These are phyloP conservation scores for Ophiostoma himal-ulmi DNA, from an alignment of 2,329 filamentous ascomycete species.

Conservation along the genomic window DNA sequence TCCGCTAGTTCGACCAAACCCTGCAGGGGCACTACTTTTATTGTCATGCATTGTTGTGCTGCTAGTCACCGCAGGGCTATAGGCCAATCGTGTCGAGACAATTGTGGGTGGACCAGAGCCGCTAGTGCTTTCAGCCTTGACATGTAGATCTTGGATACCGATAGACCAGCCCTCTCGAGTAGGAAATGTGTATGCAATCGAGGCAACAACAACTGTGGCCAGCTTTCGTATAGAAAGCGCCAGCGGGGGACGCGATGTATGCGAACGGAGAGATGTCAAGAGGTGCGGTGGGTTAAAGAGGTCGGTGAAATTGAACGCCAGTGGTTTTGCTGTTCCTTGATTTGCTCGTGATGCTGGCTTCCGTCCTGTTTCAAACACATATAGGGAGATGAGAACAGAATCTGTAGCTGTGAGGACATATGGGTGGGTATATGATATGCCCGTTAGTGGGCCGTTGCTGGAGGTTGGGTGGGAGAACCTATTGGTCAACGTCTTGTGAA, in stretches of 20 bases:
- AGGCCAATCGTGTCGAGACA: constrained; percentile 38
- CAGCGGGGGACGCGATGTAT: constrained; percentile 70
- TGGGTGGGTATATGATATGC: constrained; percentile 66
- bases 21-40: background rate
- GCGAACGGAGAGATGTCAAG: constrained; percentile 72
- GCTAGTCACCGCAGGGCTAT: constrained; percentile 29
- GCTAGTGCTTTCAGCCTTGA: constrained; percentile 35
- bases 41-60: background rate
- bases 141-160: constrained; percentile 81
- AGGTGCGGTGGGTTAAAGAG: constrained; percentile 46
- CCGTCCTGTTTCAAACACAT: constrained; percentile 49
- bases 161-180: constrained; percentile 79
- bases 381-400: constrained; percentile 68
- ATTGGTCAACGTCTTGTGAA: constrained; percentile 37
- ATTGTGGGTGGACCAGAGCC: constrained; percentile 31
- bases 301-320: too few species aligned
- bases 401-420: constrained; percentile 75
- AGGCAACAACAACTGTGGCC: constrained; percentile 61
- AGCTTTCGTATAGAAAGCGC: constrained; percentile 75
- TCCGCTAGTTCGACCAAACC: background rate
- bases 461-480: constrained; percentile 57
- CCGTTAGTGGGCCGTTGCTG: constrained; percentile 59
- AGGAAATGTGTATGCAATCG: constrained; percentile 79
- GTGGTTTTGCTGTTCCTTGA: background rate
- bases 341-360: background rate